Conservation (phyloP, 2,329 filamentous ascomycete species). For the Fusarium napiforme region DNA sequence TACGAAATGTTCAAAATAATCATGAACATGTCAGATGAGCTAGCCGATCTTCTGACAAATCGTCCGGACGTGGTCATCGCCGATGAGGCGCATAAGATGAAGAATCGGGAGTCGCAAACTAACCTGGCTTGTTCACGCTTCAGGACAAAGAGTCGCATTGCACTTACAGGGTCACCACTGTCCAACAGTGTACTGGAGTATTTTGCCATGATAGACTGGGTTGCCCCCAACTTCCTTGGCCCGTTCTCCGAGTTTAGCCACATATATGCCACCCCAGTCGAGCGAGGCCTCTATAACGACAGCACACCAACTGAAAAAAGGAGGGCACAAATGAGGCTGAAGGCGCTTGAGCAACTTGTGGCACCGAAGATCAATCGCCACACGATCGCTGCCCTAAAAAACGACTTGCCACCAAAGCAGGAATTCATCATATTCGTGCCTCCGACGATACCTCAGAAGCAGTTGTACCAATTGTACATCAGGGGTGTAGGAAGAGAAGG, state of each 20-base stretch:
- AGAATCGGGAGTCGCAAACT: conserved; percentile 68
- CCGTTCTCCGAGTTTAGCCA: conserved; percentile 72
- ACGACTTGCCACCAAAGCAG: conserved; percentile 77
- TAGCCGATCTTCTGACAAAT: conserved; percentile 62
- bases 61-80: conserved; percentile 79
- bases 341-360: conserved; percentile 76
- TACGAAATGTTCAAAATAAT: conserved; percentile 73
- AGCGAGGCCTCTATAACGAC: conserved; percentile 74
- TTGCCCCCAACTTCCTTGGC: conserved; percentile 82
- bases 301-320: conserved; percentile 67
- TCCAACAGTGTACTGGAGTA: conserved; percentile 88
- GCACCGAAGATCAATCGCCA: conserved; percentile 81
- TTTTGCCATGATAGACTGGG: conserved; percentile 88
- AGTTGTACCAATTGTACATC: conserved; percentile 68
- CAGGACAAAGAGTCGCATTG: conserved; percentile 76
- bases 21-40: conserved; percentile 46
- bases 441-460: conserved; percentile 71
- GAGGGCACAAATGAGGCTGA: conserved; percentile 72
- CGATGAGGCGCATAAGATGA: conserved; percentile 86
- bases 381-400: conserved; percentile 72
- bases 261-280: conserved; percentile 79
- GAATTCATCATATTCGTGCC: conserved; percentile 85
- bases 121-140: conserved; percentile 68
- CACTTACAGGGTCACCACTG: conserved; percentile 86
- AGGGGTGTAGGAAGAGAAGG: conserved; percentile 21